Conservation (phyloP, 2,329 filamentous ascomycete species). For the Alternaria sp. region DNA sequence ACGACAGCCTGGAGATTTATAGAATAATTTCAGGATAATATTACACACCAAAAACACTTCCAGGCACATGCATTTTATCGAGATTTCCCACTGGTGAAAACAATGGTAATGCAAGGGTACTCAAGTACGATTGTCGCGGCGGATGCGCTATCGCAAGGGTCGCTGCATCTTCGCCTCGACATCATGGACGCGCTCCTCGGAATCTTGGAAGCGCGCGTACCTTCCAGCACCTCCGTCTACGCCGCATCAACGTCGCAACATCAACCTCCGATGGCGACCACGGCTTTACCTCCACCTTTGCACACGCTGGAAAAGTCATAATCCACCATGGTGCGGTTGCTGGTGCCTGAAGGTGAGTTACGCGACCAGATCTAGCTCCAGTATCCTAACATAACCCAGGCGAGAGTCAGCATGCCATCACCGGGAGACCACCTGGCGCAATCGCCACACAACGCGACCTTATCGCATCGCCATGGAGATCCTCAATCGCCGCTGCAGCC, state of each 20-base stretch:
- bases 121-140: conserved; percentile 2
- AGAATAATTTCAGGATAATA: not conserved
- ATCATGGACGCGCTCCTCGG: conserved; percentile 9
- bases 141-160: conserved; percentile 10
- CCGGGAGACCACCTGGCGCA: conserved; percentile 6
- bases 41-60: not conserved
- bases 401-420: conserved; percentile 26
- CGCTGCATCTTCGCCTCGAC: conserved; percentile 8
- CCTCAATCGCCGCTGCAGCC: conserved; percentile 11
- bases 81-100: not conserved
- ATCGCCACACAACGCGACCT: conserved; percentile 12
- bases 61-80: not conserved
- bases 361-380: not conserved
- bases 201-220: not conserved
- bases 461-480: conserved; percentile 10
- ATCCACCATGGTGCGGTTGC: conserved; percentile 30
- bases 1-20: not conserved
- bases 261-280: not conserved
- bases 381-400: conserved; percentile 19
- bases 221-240: not conserved
- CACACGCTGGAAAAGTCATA: not conserved
- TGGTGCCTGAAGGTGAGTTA: conserved; percentile 27
- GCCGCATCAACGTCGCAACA: not conserved
- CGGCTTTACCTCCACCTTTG: not conserved
- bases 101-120: not conserved